phyloP scores from a whole-genome alignment of 2,329 filamentous ascomycete genomes.

The Scorias spongiosa region DNA sequence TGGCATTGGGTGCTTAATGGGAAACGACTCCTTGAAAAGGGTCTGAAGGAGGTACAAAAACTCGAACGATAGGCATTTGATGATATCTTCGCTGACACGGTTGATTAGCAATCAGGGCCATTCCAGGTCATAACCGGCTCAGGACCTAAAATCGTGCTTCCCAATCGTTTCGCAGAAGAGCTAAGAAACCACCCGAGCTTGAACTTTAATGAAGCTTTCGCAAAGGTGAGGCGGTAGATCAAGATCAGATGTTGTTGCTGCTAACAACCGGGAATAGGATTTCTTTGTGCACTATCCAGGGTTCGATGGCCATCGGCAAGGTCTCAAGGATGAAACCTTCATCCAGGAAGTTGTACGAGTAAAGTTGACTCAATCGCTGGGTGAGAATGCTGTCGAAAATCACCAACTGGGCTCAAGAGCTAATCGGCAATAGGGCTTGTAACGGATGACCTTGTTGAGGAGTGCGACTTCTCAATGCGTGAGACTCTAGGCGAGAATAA shows the following conservation, averaged over 20 bases:
- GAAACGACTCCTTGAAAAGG: not conserved
- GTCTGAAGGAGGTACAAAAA: not conserved
- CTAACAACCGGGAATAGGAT: constrained; percentile 1
- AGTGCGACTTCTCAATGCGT: constrained; percentile 7
- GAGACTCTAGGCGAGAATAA: constrained; percentile 9
- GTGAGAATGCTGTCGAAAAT: not conserved
- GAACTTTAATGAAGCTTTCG: constrained; percentile 8
- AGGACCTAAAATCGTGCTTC: constrained; percentile 9
- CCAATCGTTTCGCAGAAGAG: constrained; percentile 9
- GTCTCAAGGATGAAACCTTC: constrained; percentile 5
- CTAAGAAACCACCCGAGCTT: constrained; percentile 6
- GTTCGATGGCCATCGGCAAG: constrained; percentile 5
- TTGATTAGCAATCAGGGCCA: constrained; percentile 2
- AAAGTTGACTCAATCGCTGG: constrained; percentile 13
- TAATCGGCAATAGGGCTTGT: constrained; percentile 3
- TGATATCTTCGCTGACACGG: not conserved
- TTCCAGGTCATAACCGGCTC: constrained; percentile 8
- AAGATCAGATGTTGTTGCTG: too few relatives aligned
- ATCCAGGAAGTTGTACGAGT: constrained; percentile 8
- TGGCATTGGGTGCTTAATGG: not conserved
- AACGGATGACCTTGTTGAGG: constrained; percentile 12
- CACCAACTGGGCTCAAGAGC: not conserved
- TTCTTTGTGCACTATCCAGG: constrained; percentile 6
- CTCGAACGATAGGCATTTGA: not conserved
- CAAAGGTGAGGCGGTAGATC: not conserved